These are phyloP conservation scores for Prasinococcaceae sp. DNA, from an alignment of 139 green algal species.

Conservation along the genomic window DNA sequence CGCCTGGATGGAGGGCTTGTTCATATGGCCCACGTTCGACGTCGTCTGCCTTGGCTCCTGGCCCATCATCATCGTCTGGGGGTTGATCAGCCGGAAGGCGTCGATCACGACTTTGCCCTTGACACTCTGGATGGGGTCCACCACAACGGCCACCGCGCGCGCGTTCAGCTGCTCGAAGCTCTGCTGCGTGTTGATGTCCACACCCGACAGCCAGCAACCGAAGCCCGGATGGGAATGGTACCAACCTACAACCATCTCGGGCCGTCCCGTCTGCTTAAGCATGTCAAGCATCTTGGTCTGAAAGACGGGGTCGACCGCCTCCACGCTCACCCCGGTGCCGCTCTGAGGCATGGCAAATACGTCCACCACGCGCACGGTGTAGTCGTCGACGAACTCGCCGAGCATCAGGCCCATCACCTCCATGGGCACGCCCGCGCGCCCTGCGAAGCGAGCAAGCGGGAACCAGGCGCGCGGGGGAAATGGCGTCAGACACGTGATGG, in stretches of 20 bases:
- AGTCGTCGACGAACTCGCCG: slow-evolving; percentile 98
- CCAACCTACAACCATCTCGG: slow-evolving; percentile 99
- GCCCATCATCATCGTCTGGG: slow-evolving; percentile 98
- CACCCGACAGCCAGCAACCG: slow-evolving; percentile 97
- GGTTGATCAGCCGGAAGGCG: slow-evolving; percentile 88
- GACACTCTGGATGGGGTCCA: slow-evolving; percentile 95
- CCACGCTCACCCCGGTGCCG: slow-evolving; percentile 90
- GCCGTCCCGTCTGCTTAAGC: slow-evolving; percentile 89
- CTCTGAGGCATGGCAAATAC: slow-evolving; percentile 99
- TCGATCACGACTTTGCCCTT: slow-evolving; percentile 96
- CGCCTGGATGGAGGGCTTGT: slow-evolving; percentile 93
- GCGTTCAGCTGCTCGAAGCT: slow-evolving; percentile 93
- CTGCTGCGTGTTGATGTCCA: slow-evolving; percentile 99
- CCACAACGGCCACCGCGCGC: slow-evolving; percentile 86
- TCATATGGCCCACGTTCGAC: slow-evolving; percentile 89
- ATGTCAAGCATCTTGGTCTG: slow-evolving; percentile 99
- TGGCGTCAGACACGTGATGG: too few relatives aligned
- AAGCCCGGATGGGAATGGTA: slow-evolving; percentile 98
- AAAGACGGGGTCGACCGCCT: slow-evolving; percentile 97
- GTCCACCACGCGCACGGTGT: slow-evolving; percentile 94
- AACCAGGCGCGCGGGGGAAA: too few relatives aligned
- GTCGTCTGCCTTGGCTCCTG: slow-evolving; percentile 97
- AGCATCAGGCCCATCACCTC: slow-evolving; percentile 99
- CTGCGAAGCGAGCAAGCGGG: slow-evolving; percentile 37
- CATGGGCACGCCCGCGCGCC: slow-evolving; percentile 92